A percentile compares a stretch with the other conserved stretches of the same genome.
These are phyloP conservation scores for Fusarium newnesense DNA, from an alignment of 2,329 filamentous ascomycete genomes.

Conservation along the genomic window DNA sequence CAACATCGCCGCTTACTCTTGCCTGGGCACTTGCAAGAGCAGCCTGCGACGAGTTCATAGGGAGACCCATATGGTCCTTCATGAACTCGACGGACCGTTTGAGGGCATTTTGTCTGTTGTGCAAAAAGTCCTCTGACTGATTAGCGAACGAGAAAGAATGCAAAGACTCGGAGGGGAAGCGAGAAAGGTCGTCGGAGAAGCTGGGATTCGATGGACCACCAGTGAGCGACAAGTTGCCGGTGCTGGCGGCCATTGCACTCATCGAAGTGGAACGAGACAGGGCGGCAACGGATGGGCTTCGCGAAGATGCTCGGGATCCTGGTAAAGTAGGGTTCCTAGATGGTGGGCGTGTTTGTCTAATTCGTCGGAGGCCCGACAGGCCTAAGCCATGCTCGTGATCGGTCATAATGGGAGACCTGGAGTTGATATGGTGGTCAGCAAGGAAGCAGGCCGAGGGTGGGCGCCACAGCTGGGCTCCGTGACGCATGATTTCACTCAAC, in stretches of 20 bases:
- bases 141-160: slow-evolving; percentile 99
- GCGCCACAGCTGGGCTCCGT: slow-evolving; percentile 26
- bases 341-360: slow-evolving; percentile 82
- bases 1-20: slow-evolving; percentile 81
- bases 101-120: slow-evolving; percentile 90
- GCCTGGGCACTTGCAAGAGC: slow-evolving; percentile 87
- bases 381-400: slow-evolving; percentile 91
- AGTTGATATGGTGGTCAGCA: slow-evolving; percentile 45
- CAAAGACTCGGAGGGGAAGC: slow-evolving; percentile 94
- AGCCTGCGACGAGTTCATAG: slow-evolving; percentile 71
- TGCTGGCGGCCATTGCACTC: slow-evolving; percentile 70
- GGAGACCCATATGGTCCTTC: slow-evolving; percentile 89
- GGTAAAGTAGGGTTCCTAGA: slow-evolving; percentile 73
- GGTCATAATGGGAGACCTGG: slow-evolving; percentile 81
- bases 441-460: slow-evolving; percentile 21
- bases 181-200: slow-evolving; percentile 87
- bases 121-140: slow-evolving; percentile 90
- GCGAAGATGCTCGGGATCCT: slow-evolving; percentile 69
- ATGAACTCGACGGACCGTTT: slow-evolving; percentile 97
- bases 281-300: slow-evolving; percentile 65
- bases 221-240: slow-evolving; percentile 63
- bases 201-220: slow-evolving; percentile 77
- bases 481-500: slow-evolving; percentile 42
- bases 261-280: slow-evolving; percentile 78
- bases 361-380: slow-evolving; percentile 87